Base-by-base conservation (phyloP, 2,329 filamentous ascomycete species). In the Apiospora arundinis region DNA sequence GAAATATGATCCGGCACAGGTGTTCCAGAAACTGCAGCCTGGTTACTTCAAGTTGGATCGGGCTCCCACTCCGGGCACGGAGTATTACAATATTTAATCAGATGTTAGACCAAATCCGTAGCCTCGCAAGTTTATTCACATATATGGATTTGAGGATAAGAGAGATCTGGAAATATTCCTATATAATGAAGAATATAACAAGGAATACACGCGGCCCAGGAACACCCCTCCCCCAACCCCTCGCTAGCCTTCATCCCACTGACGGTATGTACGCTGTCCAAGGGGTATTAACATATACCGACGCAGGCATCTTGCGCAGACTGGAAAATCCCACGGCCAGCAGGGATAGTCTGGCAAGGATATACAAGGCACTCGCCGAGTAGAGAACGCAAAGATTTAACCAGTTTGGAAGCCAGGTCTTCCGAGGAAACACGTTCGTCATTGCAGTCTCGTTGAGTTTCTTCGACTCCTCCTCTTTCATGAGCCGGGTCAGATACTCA, bases 21-120 rank as follows among this genome's bases (percentile, higher is more conserved):
- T 68, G 12, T 68, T 68, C 18, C 66, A 68, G 66, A 28, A n/a
- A 25, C 18, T 49, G 44, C 23, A 46, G 44, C 66, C 66, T 32
- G 44, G 66, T 1, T 45, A 48, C 7, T 68, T 68, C 28, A 49
- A 68, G 44, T 16, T 49, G 12, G 37, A 67, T 37, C 37, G 63
- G 5, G 63, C 63, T 1, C 63, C 63, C 6, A 45, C 23, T 67
- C 63, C 37, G 21, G 63, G 42, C 1, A 25, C 63, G 2, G 63
- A 8, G 3, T 67, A 67, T 23, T 67, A 60, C 11, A 60, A 60
- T 9, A 60, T 60, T 21, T 60, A 16, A 37, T 45, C 5, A 1
- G 42, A 16, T 16, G 42, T 45, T 45, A 45, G 42, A 45, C 14
- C 37, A 52, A n/a, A n/a, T n/a, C n/a, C n/a, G n/a, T n/a, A n/a